Evolutionary conservation across 2,329 filamentous ascomycete species (phyloP), one percentile per base, ranked within the genome.

Genomic region (Fusarium anguioides): DNA sequence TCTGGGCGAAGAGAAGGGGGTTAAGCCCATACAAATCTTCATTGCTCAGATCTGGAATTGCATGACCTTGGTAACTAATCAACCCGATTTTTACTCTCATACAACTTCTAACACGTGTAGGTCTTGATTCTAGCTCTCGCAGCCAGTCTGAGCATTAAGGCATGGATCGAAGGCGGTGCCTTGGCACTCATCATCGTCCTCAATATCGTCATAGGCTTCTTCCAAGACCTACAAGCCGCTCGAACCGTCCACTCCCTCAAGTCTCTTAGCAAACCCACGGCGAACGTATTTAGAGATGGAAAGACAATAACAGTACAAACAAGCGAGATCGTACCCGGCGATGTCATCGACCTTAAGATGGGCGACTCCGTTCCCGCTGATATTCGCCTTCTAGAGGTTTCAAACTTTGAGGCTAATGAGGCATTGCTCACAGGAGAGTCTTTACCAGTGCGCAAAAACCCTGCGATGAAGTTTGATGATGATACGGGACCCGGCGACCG

Each of bases 1-100:
- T 62, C 81, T 92, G 12, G 86, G 88, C 54, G 85, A 88, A 41
- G 84, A 80, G 12, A 81, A 84, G 50, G 85, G 86, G 6, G 88
- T 91, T 23, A 86, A 85, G 45, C 83, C 86, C 18, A 73, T 84
- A 47, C 89, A 89, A 72, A 91, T 91, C 60, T 77, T 91, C 17
- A 78, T 91, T 36, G 82, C 84, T 35, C 89, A 91, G 74, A 80
- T 91, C 55, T 88, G 87, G 50, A 91, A 91, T 75, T 89, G 89
- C 12, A 87, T 91, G 87, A 91, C 87, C 59, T 74, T 91, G 75
- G 89, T 89, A 68, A 66, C 72, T 59, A 10, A 3, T 2, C 15
- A 11, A 5, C 8, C 6, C n/a, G n/a, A 8, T 5, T 15, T 44
- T 5, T 17, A 10, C 11, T 8, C 29, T 31, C 3, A 3, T 1